Evolutionary conservation across 2,329 filamentous ascomycete genomes (phyloP).

Genomic region (Davidsoniella neocaledoniae): DNA sequence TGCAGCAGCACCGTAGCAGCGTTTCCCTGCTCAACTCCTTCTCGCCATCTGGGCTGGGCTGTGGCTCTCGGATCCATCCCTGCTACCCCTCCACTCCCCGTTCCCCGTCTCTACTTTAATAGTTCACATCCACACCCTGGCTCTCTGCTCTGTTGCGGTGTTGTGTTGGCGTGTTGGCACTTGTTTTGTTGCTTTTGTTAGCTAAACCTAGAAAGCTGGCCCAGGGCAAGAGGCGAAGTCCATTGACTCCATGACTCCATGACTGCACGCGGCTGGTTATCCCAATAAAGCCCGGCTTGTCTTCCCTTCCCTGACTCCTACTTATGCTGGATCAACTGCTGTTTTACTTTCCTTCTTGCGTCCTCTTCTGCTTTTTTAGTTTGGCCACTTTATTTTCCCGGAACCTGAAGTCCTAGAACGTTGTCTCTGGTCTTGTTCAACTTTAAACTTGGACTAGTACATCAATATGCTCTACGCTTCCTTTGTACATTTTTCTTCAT

Average conservation of each 20-base stretch:
- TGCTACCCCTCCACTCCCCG: slow-evolving; percentile 3
- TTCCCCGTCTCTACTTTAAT: slow-evolving; percentile 2
- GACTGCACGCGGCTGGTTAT: slow-evolving; percentile 1
- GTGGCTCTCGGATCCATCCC: not conserved
- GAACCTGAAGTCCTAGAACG: too few relatives aligned
- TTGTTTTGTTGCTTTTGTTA: not conserved
- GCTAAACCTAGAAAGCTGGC: not conserved
- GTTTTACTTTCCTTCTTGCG: not conserved
- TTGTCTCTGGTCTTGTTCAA: too few relatives aligned
- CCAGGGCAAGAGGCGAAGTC: not conserved
- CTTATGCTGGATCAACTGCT: not conserved
- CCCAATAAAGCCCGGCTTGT: slow-evolving; percentile 1
- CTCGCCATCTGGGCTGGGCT: too few relatives aligned
- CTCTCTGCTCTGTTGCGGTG: not conserved
- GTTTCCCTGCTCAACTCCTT: too few relatives aligned
- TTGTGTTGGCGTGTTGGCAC: not conserved
- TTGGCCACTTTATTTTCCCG: too few relatives aligned
- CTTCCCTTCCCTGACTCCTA: not conserved
- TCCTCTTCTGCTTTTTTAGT: not conserved
- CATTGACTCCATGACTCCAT: not conserved
- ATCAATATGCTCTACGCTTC: not conserved
- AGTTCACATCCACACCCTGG: slow-evolving; percentile 1
- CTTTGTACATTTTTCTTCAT: not conserved
- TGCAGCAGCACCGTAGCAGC: too few relatives aligned
- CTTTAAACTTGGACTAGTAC: too few relatives aligned